Conservation (phyloP, 305 asterid genomes). For the Nicotiana rustica region DNA sequence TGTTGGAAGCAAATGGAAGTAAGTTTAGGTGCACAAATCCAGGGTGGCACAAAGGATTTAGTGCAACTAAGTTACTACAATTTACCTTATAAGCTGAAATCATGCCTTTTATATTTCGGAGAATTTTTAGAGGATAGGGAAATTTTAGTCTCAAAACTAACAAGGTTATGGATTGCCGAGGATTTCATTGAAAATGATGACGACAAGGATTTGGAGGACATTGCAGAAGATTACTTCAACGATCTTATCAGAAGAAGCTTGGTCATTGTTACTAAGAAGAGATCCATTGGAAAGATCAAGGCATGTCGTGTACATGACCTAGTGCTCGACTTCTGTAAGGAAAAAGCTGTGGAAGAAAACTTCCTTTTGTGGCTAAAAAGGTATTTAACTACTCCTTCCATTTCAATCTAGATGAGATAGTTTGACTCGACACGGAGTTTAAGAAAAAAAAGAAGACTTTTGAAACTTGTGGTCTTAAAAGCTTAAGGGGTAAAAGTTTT, state of each 20-base stretch:
- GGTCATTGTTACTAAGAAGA: neutral
- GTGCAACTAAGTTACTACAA: slow-evolving; percentile 45
- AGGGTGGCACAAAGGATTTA: slow-evolving; percentile 30
- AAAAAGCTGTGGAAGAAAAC: slow-evolving; percentile 37
- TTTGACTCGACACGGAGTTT: no score
- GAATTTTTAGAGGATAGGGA: slow-evolving; percentile 39
- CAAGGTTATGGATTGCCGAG: slow-evolving; percentile 45
- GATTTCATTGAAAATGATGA: slow-evolving; percentile 38
- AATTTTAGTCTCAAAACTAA: slow-evolving; percentile 32
- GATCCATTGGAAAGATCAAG: slow-evolving; percentile 18
- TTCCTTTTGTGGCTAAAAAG: slow-evolving; percentile 12
- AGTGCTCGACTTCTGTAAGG: slow-evolving; percentile 41
- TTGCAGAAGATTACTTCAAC: slow-evolving; percentile 39
- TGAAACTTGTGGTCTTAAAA: no score
- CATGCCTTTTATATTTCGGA: slow-evolving; percentile 51
- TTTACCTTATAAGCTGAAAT: slow-evolving; percentile 42
- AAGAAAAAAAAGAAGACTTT: no score
- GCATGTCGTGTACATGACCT: slow-evolving; percentile 37
- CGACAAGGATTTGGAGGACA: slow-evolving; percentile 33
- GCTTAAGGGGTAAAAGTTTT: no score
- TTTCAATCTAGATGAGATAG: no score
- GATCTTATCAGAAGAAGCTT: slow-evolving; percentile 33
- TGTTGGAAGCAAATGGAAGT: slow-evolving; percentile 23
- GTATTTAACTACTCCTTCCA: neutral
- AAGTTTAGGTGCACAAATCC: slow-evolving; percentile 9